These are phyloP conservation scores for Lentinula novae-zelandiae DNA, from an alignment of 1,284 basidiomycete genomes.

Conservation along the genomic window DNA sequence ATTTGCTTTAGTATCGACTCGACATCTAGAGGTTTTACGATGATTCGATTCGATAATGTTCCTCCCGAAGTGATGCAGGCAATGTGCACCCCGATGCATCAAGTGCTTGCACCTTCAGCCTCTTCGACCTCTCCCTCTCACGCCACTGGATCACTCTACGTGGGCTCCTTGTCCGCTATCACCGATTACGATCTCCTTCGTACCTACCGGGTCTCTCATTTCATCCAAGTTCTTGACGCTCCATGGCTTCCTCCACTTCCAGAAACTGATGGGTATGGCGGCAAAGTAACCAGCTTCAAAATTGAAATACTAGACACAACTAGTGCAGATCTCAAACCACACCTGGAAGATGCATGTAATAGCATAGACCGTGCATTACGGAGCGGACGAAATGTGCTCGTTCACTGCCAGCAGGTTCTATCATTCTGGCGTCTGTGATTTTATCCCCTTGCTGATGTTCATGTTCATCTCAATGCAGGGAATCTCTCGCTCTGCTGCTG, in stretches of 20 bases:
- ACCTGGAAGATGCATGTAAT: slow-evolving; percentile 52
- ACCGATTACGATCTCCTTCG: slow-evolving; percentile 47
- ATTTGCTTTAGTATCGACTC: not conserved
- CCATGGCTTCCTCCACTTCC: slow-evolving; percentile 58
- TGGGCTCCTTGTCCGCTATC: slow-evolving; percentile 53
- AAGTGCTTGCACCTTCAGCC: slow-evolving; percentile 38
- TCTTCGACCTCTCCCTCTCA: not conserved
- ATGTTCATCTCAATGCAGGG: slow-evolving; percentile 37
- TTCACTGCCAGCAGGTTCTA: slow-evolving; percentile 65
- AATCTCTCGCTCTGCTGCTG: slow-evolving; percentile 62
- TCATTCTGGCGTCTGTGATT: not conserved
- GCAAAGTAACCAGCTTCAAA: slow-evolving; percentile 48
- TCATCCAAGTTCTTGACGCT: slow-evolving; percentile 69
- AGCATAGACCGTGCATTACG: slow-evolving; percentile 49
- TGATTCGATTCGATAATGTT: slow-evolving; percentile 72
- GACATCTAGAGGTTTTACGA: slow-evolving; percentile 22
- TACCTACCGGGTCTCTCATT: slow-evolving; percentile 47
- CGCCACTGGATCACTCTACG: slow-evolving; percentile 40
- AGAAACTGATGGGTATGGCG: slow-evolving; percentile 45
- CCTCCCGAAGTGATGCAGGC: slow-evolving; percentile 71
- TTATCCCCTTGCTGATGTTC: slow-evolving; percentile 1
- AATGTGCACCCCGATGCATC: slow-evolving; percentile 79
- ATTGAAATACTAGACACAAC: slow-evolving; percentile 61
- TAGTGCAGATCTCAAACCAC: slow-evolving; percentile 48
- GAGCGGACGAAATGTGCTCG: slow-evolving; percentile 53